Conservation (phyloP, 345 rosid species). For the Heritiera littoralis region DNA sequence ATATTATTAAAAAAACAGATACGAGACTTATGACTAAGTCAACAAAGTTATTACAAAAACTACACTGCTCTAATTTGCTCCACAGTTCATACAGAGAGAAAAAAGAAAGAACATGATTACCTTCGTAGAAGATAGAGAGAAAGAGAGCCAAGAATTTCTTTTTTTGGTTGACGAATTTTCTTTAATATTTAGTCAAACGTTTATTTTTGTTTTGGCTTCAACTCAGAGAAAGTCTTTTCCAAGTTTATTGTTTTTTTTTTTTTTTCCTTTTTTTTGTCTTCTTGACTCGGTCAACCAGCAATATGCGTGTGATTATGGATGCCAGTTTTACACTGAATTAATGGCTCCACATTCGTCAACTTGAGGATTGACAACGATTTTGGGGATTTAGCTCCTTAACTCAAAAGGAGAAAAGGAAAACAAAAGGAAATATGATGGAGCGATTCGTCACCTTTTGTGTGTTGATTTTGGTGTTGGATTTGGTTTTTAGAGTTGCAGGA, state of each 20-base stretch:
- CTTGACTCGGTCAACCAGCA: background rate
- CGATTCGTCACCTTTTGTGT: slow-evolving; percentile 42
- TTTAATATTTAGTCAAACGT: background rate
- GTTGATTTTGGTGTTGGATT: slow-evolving; percentile 46
- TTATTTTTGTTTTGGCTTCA: too few relatives aligned
- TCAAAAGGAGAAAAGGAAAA: background rate
- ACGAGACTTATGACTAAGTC: too few relatives aligned
- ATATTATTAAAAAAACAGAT: too few relatives aligned
- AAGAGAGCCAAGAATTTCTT: background rate
- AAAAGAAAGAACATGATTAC: background rate
- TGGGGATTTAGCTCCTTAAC: slow-evolving; percentile 6
- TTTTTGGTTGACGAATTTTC: too few relatives aligned
- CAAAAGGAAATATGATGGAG: slow-evolving; percentile 22
- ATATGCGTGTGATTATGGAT: background rate
- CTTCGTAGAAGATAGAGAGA: background rate
- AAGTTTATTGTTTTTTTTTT: too few relatives aligned
- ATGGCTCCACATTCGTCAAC: background rate
- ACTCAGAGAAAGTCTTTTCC: background rate
- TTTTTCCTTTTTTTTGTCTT: background rate
- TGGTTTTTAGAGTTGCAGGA: slow-evolving; percentile 49
- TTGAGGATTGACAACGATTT: slow-evolving; percentile 8
- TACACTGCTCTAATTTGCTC: too few relatives aligned
- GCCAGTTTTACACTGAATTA: background rate
- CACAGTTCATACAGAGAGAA: too few relatives aligned
- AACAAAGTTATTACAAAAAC: too few relatives aligned